These are phyloP conservation scores for Pichia kluyveri DNA, from an alignment of 805 yeast species.

Conservation along the genomic window DNA sequence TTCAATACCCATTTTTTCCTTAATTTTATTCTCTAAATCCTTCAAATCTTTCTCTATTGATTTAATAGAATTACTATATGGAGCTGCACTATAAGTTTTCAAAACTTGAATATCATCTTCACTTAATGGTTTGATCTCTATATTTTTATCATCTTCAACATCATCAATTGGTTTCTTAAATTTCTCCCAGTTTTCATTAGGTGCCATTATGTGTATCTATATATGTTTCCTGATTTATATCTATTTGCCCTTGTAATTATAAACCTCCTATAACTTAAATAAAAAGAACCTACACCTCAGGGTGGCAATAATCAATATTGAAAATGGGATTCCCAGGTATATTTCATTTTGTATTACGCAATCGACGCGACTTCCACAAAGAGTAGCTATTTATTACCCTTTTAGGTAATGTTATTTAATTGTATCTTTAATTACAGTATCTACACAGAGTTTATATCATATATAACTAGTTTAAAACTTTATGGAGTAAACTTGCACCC, in stretches of 20 bases:
- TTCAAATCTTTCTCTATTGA: conserved; percentile 80
- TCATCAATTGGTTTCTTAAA: conserved; percentile 80
- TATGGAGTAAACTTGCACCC: conserved; percentile 49
- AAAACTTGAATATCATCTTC: conserved; percentile 97
- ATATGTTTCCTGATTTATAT: too few relatives aligned
- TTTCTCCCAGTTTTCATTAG: conserved; percentile 98
- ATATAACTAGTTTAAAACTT: conserved; percentile 19
- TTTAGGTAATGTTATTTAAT: too few relatives aligned
- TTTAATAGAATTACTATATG: conserved; percentile 77
- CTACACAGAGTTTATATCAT: too few relatives aligned
- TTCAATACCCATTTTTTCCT: conserved; percentile 88
- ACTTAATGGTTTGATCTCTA: conserved; percentile 73
- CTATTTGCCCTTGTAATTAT: too few relatives aligned
- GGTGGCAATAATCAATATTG: too few relatives aligned
- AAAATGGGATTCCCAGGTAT: too few relatives aligned
- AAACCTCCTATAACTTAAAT: too few relatives aligned
- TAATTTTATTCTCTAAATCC: conserved; percentile 75
- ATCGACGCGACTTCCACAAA: too few relatives aligned
- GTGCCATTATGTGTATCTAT: conserved; percentile 55
- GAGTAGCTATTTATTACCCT: too few relatives aligned
- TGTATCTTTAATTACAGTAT: too few relatives aligned
- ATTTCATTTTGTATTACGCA: too few relatives aligned
- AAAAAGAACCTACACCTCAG: too few relatives aligned
- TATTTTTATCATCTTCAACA: conserved; percentile 45
- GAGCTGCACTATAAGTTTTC: conserved; percentile 96